phyloP scores from a whole-genome alignment of 2,329 filamentous ascomycete species.

The Fusarium camptoceras region DNA sequence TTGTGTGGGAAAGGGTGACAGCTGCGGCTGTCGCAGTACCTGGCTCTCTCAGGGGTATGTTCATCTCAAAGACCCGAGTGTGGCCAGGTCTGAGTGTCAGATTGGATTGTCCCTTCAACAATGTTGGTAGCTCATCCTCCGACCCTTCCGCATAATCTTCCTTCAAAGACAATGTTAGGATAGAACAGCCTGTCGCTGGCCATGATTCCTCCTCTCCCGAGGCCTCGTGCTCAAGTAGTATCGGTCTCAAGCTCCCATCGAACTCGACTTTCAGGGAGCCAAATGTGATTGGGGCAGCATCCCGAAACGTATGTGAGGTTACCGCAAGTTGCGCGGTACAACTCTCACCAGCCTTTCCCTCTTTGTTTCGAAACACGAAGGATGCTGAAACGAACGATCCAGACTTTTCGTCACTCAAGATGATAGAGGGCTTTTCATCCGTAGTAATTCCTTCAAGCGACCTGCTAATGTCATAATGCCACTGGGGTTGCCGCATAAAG shows the following conservation, averaged over 20 bases:
- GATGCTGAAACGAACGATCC: conserved; percentile 66
- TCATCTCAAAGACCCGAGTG: conserved; percentile 77
- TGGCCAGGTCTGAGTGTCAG: conserved; percentile 75
- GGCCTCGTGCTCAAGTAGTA: conserved; percentile 61
- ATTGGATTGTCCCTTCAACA: conserved; percentile 68
- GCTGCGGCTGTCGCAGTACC: conserved; percentile 78
- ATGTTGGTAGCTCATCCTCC: conserved; percentile 48
- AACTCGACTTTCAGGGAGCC: conserved; percentile 66
- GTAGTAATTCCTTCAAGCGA: conserved; percentile 64
- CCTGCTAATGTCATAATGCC: conserved; percentile 71
- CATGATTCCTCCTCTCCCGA: conserved; percentile 13
- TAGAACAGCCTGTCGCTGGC: conserved; percentile 28
- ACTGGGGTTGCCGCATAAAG: conserved; percentile 65
- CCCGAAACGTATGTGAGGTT: conserved; percentile 65
- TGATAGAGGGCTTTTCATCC: conserved; percentile 61
- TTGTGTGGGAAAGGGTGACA: conserved; percentile 71
- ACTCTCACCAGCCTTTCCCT: conserved; percentile 71
- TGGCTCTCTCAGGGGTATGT: conserved; percentile 80
- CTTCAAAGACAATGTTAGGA: conserved; percentile 47
- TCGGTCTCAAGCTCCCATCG: conserved; percentile 66
- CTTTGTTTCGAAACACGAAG: conserved; percentile 68
- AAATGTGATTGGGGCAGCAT: conserved; percentile 64
- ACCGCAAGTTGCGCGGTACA: conserved; percentile 69
- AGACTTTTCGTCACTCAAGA: conserved; percentile 62
- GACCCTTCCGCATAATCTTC: conserved; percentile 47